A percentile compares a stretch with the other conserved stretches of the same genome.
These are phyloP conservation scores for Penicillium concentricum DNA, from an alignment of 2,329 filamentous ascomycete species.

Conservation along the genomic window DNA sequence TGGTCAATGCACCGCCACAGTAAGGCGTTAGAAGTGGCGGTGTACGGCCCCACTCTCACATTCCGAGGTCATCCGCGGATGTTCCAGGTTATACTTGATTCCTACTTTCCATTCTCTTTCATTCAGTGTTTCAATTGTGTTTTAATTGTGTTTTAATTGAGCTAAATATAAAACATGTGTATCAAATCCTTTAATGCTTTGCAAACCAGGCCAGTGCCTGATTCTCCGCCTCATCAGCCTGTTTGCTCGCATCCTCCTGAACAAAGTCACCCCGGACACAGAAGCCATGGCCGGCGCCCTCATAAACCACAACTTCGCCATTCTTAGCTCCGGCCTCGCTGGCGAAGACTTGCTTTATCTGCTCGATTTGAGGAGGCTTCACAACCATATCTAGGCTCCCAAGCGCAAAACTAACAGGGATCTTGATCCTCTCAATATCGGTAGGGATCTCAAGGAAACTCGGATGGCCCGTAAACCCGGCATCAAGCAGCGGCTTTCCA, in stretches of 20 bases:
- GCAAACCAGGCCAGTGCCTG: constrained; percentile 24
- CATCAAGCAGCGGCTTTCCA: not conserved
- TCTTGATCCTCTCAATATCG: constrained; percentile 2
- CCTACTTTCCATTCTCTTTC: not conserved
- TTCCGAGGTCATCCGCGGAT: too few species aligned
- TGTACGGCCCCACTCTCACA: too few species aligned
- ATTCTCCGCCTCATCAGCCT: constrained; percentile 28
- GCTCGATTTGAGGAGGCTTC: not conserved
- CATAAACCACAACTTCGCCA: constrained; percentile 36
- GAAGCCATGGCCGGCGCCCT: constrained; percentile 29
- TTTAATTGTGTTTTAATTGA: too few species aligned
- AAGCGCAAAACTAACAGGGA: constrained; percentile 1
- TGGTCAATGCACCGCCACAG: not conserved
- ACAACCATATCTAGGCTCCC: not conserved
- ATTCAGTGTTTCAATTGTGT: not conserved
- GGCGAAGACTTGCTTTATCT: not conserved
- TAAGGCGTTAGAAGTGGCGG: not conserved
- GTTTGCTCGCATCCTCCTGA: constrained; percentile 20
- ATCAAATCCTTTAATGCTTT: not conserved
- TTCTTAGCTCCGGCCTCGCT: constrained; percentile 35
- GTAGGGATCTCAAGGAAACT: not conserved
- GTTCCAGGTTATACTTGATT: too few species aligned
- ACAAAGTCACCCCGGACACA: constrained; percentile 27
- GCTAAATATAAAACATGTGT: not conserved
- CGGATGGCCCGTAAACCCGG: constrained; percentile 3